Evolutionary conservation across 2,329 filamentous ascomycete species (phyloP).

Genomic region (Trichoderma brevicompactum): DNA sequence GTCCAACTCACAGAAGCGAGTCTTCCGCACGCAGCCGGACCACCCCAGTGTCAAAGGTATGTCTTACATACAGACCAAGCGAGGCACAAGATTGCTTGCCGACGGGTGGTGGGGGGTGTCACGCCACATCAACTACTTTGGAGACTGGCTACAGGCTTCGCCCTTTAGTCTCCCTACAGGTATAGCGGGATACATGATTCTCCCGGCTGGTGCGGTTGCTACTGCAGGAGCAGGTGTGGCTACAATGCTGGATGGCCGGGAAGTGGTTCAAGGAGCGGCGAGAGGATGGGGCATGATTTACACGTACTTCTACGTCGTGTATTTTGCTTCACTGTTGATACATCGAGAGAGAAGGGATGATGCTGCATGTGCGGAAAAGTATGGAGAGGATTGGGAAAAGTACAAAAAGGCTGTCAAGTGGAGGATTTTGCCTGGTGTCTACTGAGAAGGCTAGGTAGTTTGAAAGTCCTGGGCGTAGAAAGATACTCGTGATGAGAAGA

Average conservation of each 20-base stretch:
- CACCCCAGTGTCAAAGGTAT: conserved; percentile 77
- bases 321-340: conserved; percentile 81
- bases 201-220: conserved; percentile 51
- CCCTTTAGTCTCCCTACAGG: conserved; percentile 84
- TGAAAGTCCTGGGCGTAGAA: not conserved
- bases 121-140: conserved; percentile 91
- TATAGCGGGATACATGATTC: conserved; percentile 75
- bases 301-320: conserved; percentile 90
- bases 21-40: conserved; percentile 83
- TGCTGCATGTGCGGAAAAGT: conserved; percentile 83
- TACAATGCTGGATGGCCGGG: conserved; percentile 60
- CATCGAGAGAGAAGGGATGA: conserved; percentile 85
- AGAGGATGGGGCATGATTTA: conserved; percentile 82
- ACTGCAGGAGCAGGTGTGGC: conserved; percentile 51
- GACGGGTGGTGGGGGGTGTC: conserved; percentile 91
- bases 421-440: conserved; percentile 80
- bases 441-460: conserved; percentile 50
- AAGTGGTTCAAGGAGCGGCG: conserved; percentile 70
- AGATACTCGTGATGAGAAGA: not conserved
- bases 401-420: conserved; percentile 80
- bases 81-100: conserved; percentile 76
- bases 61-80: conserved; percentile 79
- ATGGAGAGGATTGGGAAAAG: conserved; percentile 84
- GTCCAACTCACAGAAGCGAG: conserved; percentile 88
- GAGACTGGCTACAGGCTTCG: conserved; percentile 90